A percentile compares a stretch with the other conserved stretches of the same genome.
Evolutionary conservation across 169 alveolate species (phyloP).

Genomic region (Plasmodium fragile): DNA sequence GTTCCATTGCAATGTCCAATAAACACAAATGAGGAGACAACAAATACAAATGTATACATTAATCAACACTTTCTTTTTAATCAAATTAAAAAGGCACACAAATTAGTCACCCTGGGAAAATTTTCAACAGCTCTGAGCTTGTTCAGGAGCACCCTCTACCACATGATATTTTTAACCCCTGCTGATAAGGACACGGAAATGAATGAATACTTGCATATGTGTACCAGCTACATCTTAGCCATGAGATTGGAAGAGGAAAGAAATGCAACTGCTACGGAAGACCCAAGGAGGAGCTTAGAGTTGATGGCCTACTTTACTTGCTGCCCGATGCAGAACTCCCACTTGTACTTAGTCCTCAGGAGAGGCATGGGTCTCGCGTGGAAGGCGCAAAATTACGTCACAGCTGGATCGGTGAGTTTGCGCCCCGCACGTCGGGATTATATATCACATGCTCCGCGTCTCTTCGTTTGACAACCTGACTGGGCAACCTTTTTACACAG

Average conservation of each 20-base stretch:
- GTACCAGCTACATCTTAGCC: slow-evolving; percentile 80
- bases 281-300: slow-evolving; percentile 84
- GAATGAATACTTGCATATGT: slow-evolving; percentile 44
- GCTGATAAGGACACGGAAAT: slow-evolving; percentile 34
- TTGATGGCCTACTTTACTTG: slow-evolving; percentile 89
- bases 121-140: slow-evolving; percentile 69
- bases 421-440: no score
- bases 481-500: background rate
- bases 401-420: slow-evolving; percentile 81
- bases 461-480: background rate
- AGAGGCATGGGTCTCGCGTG: slow-evolving; percentile 91
- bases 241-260: slow-evolving; percentile 83
- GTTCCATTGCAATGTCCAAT: slow-evolving; percentile 20
- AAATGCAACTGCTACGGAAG: slow-evolving; percentile 68
- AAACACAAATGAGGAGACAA: slow-evolving; percentile 26
- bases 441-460: background rate
- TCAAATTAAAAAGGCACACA: slow-evolving; percentile 79
- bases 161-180: slow-evolving; percentile 24
- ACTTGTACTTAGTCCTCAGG: slow-evolving; percentile 86
- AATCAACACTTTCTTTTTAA: slow-evolving; percentile 61
- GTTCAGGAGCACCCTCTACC: slow-evolving; percentile 73
- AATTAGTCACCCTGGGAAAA: slow-evolving; percentile 79
- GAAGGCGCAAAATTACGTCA: slow-evolving; percentile 89
- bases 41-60: slow-evolving; percentile 4
- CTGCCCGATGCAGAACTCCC: slow-evolving; percentile 86